Base-by-base conservation (phyloP, 495 filamentous ascomycete genomes). In the Halenospora varia region DNA sequence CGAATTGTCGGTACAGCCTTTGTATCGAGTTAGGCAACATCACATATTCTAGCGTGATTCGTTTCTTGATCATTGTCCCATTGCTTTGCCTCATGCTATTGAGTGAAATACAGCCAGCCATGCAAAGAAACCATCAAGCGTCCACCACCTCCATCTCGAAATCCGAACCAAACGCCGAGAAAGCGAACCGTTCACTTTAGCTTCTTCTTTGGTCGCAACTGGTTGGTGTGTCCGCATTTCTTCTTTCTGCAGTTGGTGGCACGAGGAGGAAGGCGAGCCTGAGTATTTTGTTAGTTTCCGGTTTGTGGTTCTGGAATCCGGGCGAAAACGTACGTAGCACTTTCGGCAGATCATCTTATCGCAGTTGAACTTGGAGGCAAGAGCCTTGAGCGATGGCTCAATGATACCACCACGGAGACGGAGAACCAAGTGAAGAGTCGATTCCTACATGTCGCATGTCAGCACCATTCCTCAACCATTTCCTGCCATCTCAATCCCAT, bases 201-300 rank as follows among this genome's bases (percentile, higher is more conserved):
- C 92, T 98, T 98, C 92, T 98, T 98, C 93, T 98, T 98, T 73
- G 94, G 94, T 79, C 95, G 90, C 71, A 98, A 88, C 85, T 98
- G 94, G 88, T 97, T 97, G 82, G 83, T 92, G 84, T 98, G 94
- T 60, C 94, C 94, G 79, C 94, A 98, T 87, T 98, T 97, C 82
- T 89, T 90, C 90, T 98, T 97, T 69, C 95, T 85, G 89, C 94
- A 97, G 85, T 98, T 98, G 80, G 93, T 97, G 63, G 94, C 94
- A 81, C 94, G 88, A 61, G 94, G 94, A 65, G 94, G 94, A 56
- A 98, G 91, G 78, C 94, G 94, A 66, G 94, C 92, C 86, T 90
- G 57, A 65, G 25, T 44, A 35, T 9, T 10, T 25, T 58, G 4
- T 56, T 39, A 51, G 45, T 46, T 47, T 46, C 42, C 41, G 49